These are phyloP conservation scores for Cyathus striatus DNA, from an alignment of 768 basidiomycete genomes.

Conservation along the genomic window DNA sequence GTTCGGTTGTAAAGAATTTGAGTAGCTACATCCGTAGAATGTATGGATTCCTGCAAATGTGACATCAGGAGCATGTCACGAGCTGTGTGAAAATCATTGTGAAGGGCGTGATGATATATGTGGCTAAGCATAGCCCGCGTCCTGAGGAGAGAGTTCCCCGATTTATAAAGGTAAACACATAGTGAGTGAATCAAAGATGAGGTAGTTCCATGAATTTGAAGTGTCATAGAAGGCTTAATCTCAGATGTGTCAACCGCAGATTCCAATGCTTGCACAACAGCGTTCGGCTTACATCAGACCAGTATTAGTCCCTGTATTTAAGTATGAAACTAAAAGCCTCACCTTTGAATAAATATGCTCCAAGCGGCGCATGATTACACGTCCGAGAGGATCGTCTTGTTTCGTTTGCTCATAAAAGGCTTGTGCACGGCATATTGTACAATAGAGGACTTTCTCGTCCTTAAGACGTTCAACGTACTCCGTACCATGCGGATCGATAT, in stretches of 20 bases:
- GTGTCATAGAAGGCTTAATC: constrained; percentile 57
- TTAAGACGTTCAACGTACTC: constrained; percentile 97
- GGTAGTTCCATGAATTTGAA: constrained; percentile 51
- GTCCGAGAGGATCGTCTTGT: constrained; percentile 73
- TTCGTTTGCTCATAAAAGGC: constrained; percentile 82
- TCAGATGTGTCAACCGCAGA: constrained; percentile 53
- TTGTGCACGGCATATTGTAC: constrained; percentile 90
- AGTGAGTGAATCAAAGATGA: constrained; percentile 82
- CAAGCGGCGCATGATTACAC: constrained; percentile 90
- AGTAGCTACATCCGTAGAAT: constrained; percentile 93
- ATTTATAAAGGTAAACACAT: constrained; percentile 90
- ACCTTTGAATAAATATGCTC: constrained; percentile 99
- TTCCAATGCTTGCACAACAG: constrained; percentile 89
- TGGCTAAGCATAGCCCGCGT: constrained; percentile 97
- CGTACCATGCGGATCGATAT: constrained; percentile 98
- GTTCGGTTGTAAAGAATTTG: constrained; percentile 98
- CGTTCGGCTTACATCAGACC: constrained; percentile 64
- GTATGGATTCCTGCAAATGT: constrained; percentile 94
- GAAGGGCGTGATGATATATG: constrained; percentile 94
- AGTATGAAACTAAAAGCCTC: neutral
- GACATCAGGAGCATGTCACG: constrained; percentile 99
- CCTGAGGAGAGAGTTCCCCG: constrained; percentile 84
- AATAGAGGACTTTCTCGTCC: constrained; percentile 92
- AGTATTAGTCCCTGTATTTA: constrained; percentile 5
- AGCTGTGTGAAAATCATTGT: constrained; percentile 94